Evolutionary conservation across 2,329 filamentous ascomycete genomes (phyloP).

Genomic region (Chaetothyriales sp.): DNA sequence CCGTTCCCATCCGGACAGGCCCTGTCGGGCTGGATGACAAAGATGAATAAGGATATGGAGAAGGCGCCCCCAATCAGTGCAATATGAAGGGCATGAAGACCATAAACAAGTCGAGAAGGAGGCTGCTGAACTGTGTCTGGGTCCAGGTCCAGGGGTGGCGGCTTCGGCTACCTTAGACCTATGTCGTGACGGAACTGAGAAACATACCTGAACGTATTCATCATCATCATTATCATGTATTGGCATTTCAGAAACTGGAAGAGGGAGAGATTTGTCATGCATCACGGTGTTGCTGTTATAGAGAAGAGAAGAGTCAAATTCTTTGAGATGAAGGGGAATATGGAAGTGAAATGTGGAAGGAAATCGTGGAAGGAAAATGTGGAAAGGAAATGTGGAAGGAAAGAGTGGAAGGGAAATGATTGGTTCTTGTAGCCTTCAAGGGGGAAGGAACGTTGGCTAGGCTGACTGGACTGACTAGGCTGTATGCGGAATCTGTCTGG

Average conservation of each 20-base stretch:
- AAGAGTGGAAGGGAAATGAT: no score
- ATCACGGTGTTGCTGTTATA: background rate
- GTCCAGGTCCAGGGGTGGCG: no score
- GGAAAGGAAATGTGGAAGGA: no score
- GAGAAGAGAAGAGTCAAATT: background rate
- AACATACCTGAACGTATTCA: background rate
- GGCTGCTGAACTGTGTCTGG: background rate
- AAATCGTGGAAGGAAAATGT: no score
- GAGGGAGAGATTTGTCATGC: background rate
- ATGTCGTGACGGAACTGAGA: background rate
- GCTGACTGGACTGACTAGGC: no score
- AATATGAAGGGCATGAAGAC: background rate
- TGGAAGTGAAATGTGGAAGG: no score
- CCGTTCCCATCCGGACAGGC: background rate
- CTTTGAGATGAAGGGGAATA: background rate
- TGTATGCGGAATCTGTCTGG: no score
- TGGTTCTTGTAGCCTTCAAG: no score
- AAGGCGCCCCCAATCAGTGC: background rate
- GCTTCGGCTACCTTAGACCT: background rate
- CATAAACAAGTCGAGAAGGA: background rate
- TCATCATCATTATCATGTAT: no score
- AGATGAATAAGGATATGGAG: background rate
- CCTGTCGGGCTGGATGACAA: background rate
- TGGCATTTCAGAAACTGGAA: background rate
- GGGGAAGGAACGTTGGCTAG: no score